A percentile compares a stretch with the other conserved stretches of the same genome.
Evolutionary conservation across 108 stramenopile species (phyloP).

Genomic region (Skeletonema menzelii): DNA sequence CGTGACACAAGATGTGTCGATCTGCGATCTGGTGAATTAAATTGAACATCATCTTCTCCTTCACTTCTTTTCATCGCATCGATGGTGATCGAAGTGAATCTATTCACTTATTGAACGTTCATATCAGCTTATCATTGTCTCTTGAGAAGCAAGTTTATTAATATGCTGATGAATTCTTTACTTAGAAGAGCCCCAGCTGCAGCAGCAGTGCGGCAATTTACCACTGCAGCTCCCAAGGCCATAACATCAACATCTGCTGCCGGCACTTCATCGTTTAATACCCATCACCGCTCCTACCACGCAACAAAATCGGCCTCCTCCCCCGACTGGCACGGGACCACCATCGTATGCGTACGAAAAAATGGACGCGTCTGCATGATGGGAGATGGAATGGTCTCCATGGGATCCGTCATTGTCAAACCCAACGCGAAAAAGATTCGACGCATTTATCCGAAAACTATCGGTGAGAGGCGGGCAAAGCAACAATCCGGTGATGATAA

Average conservation of each 20-base stretch:
- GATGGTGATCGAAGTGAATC: too few relatives aligned
- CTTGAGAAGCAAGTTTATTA: not conserved
- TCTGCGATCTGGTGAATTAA: too few relatives aligned
- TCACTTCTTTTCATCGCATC: too few relatives aligned
- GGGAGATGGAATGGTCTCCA: slow-evolving; percentile 98
- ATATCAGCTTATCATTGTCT: not conserved
- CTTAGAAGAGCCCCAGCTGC: not conserved
- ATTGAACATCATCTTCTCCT: too few relatives aligned
- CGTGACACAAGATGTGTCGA: too few relatives aligned
- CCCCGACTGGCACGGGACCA: slow-evolving; percentile 44
- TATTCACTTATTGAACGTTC: too few relatives aligned
- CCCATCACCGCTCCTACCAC: slow-evolving; percentile 15
- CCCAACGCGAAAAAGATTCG: slow-evolving; percentile 96
- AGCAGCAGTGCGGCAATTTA: not conserved
- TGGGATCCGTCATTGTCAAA: slow-evolving; percentile 92
- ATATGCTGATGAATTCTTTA: not conserved
- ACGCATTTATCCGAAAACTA: slow-evolving; percentile 61
- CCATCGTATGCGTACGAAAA: slow-evolving; percentile 96
- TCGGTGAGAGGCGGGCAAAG: slow-evolving; percentile 2
- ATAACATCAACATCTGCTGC: not conserved
- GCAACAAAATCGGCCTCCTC: slow-evolving; percentile 12
- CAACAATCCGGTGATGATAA: not conserved
- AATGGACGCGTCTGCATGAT: slow-evolving; percentile 97
- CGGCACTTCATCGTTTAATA: not conserved
- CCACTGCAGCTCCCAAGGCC: not conserved